Evolutionary conservation across 2,329 filamentous ascomycete species (phyloP), one percentile per base, ranked within the genome.

Genomic region (Epichloe gansuensis): DNA sequence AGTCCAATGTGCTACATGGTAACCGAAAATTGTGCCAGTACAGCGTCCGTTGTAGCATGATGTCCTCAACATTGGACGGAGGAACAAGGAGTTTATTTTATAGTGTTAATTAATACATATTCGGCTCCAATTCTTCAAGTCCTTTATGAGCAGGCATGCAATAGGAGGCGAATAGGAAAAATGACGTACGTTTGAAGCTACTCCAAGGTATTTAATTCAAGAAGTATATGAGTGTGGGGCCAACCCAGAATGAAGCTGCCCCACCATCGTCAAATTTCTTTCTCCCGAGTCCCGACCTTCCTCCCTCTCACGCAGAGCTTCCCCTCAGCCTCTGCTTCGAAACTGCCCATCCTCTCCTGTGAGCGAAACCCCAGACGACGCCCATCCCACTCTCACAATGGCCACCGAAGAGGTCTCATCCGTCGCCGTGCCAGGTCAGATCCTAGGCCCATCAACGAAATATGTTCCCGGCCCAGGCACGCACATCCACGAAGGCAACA

Each of bases 391-490:
- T 21, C 34, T 43, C 36, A 39, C 54, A 54, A 67, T 68, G 64
- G 64, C 68, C n/a, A 55, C 63, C 41, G 62, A 68, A 56, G 63
- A 64, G 45, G 47, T 66, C 21, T 70, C 74, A n/a, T 68, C 74
- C 57, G 65, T 89, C 59, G 87, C 84, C 51, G 76, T 94, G 47
- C 93, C 93, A 11, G 93, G 93, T 64, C 87, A 93, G 65, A 71
- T 82, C 45, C 79, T 98, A 41, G 90, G 87, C 34, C 71, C 84
- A 17, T 69, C 75, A 17, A 73, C 77, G 51, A 78, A 81, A 58
- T 90, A 85, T 68, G 70, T 76, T 41, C 78, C 89, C 31, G 91
- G 91, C 13, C 74, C 87, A 11, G 93, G 91, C 58, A 95, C 89
- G 0, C 89, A 97, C 67, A 75, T 95, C 58, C 78, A 88, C 69